Percentiles rank a stretch among this genome's conserved stretches.
These are phyloP conservation scores for Kwoniella shandongensis DNA, from an alignment of 768 basidiomycete genomes.

Conservation along the genomic window DNA sequence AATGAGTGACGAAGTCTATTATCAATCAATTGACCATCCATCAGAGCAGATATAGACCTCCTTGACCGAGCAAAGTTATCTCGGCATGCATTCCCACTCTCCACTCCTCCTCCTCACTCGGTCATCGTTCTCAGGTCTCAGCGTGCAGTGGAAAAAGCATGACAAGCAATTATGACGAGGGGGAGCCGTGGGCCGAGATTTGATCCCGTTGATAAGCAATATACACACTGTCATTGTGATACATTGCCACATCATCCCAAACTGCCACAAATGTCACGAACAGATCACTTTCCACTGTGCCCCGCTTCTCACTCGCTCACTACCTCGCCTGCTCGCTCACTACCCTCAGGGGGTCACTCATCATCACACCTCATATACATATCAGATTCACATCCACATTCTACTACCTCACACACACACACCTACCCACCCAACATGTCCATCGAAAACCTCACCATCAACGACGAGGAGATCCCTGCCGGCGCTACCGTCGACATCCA, in stretches of 20 bases:
- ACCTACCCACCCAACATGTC: constrained; percentile 58
- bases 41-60: no score
- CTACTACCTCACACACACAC: neutral
- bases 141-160: no score
- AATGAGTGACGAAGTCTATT: no score
- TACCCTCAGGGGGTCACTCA: neutral
- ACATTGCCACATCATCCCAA: constrained; percentile 1
- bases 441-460: constrained; percentile 58
- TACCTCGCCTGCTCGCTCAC: neutral
- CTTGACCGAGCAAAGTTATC: no score
- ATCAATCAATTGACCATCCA: no score
- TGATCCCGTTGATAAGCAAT: neutral
- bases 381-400: constrained; percentile 4
- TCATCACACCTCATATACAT: neutral
- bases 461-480: constrained; percentile 65
- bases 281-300: neutral
- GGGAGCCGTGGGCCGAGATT: no score
- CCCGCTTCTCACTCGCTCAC: neutral
- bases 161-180: no score
- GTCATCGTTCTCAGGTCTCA: no score
- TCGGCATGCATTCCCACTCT: no score
- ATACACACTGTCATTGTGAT: constrained; percentile 2
- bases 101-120: no score
- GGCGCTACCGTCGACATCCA: constrained; percentile 72
- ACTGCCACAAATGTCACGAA: neutral